Conservation (phyloP, 2,329 filamentous ascomycete genomes). For the Didymella keratinophila region DNA sequence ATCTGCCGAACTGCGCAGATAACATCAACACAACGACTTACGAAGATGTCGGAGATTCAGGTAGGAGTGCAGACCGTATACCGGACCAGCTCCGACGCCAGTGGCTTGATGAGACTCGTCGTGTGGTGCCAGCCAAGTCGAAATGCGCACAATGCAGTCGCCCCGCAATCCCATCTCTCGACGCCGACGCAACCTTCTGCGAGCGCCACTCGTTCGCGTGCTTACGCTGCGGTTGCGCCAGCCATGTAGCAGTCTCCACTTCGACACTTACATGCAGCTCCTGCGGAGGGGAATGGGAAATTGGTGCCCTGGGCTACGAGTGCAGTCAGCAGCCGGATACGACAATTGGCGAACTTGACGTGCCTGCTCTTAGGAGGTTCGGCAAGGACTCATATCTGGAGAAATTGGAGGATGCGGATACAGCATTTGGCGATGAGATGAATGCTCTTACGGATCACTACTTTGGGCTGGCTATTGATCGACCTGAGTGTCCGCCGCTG, state of each 20-base stretch:
- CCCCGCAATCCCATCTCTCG: conserved; percentile 37
- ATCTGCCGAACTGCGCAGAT: conserved; percentile 39
- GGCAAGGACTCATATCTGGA: conserved; percentile 21
- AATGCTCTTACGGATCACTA: conserved; percentile 49
- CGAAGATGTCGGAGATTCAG: conserved; percentile 52
- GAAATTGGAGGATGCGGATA: conserved; percentile 21
- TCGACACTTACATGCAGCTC: conserved; percentile 38
- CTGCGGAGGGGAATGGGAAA: conserved; percentile 48
- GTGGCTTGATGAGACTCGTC: conserved; percentile 28
- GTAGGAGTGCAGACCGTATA: conserved; percentile 52
- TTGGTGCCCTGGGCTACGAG: conserved; percentile 52
- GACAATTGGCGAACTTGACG: conserved; percentile 1
- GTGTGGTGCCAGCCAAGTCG: conserved; percentile 36
- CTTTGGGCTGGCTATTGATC: conserved; percentile 34
- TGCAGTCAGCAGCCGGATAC: conserved; percentile 28
- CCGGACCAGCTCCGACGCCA: conserved; percentile 48
- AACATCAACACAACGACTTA: conserved; percentile 43
- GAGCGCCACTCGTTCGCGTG: conserved; percentile 55
- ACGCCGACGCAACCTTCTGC: conserved; percentile 36
- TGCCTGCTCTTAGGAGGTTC: conserved; percentile 28
- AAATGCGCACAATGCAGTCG: conserved; percentile 47
- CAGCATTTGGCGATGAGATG: conserved; percentile 43
- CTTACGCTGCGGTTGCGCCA: conserved; percentile 49
- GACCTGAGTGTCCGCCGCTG: conserved; percentile 35
- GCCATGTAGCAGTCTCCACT: conserved; percentile 26